Conservation (phyloP, 2,329 filamentous ascomycete genomes). For the Lomentospora prolificans region DNA sequence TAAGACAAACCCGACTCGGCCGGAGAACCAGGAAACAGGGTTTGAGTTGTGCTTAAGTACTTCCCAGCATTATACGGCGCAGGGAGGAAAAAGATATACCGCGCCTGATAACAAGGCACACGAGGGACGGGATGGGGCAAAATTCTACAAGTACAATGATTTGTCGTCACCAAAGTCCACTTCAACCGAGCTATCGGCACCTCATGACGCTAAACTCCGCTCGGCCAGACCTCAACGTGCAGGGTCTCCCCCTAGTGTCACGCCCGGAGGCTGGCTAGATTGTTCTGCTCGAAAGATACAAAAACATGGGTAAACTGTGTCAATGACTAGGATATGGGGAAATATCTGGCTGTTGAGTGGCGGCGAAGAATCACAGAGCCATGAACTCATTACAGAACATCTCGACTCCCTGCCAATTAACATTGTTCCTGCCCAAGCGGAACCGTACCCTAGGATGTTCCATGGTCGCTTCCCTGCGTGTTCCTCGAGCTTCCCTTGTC, state of each 20-base stretch:
- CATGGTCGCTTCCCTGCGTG: background rate
- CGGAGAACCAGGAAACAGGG: background rate
- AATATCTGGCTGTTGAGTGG: background rate
- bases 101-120: background rate
- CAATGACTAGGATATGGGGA: too few species aligned
- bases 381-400: background rate
- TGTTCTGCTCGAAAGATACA: too few species aligned
- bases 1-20: background rate
- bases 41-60: background rate
- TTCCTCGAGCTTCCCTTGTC: background rate
- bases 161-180: too few species aligned
- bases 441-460: background rate
- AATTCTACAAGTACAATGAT: background rate
- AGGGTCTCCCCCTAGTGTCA: background rate
- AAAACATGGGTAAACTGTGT: too few species aligned
- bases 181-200: background rate
- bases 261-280: background rate
- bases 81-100: background rate
- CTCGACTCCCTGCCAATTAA: background rate
- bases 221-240: background rate
- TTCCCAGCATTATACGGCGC: background rate
- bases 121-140: background rate
- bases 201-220: background rate
- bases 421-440: background rate
- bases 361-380: background rate